Evolutionary conservation across 768 basidiomycete species (phyloP).

Genomic region (Russula lepida): DNA sequence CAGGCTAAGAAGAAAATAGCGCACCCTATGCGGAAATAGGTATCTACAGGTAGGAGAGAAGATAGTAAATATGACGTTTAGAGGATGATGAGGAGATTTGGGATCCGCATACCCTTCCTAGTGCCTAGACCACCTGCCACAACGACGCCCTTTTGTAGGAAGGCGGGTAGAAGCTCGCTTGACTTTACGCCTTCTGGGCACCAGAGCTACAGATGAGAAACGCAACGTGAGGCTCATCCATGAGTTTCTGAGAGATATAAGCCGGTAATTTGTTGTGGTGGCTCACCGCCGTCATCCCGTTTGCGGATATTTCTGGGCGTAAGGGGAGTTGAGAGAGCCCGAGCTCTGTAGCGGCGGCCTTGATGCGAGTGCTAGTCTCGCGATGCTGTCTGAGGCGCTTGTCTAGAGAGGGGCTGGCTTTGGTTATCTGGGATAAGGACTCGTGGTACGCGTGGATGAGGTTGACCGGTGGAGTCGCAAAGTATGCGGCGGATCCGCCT

Average conservation of each 20-base stretch:
- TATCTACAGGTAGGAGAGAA: slow-evolving; percentile 37
- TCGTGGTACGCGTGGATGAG: slow-evolving; percentile 85
- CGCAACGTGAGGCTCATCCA: not conserved
- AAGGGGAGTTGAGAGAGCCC: slow-evolving; percentile 71
- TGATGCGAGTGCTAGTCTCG: slow-evolving; percentile 58
- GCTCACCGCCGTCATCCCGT: slow-evolving; percentile 88
- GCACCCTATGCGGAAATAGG: slow-evolving; percentile 86
- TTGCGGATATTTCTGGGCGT: slow-evolving; percentile 58
- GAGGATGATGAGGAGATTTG: not conserved
- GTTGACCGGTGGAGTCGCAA: slow-evolving; percentile 93
- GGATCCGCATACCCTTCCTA: slow-evolving; percentile 9
- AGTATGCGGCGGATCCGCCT: slow-evolving; percentile 71
- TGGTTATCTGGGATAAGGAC: slow-evolving; percentile 68
- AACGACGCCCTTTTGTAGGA: slow-evolving; percentile 64
- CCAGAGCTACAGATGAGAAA: slow-evolving; percentile 44
- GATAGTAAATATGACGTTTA: slow-evolving; percentile 12
- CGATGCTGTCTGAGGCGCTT: slow-evolving; percentile 75
- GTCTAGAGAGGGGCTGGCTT: slow-evolving; percentile 52
- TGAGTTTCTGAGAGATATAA: not conserved
- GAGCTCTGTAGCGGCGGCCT: slow-evolving; percentile 51
- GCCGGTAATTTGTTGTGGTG: too few species aligned
- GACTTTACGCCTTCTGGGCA: slow-evolving; percentile 76
- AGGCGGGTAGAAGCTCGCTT: slow-evolving; percentile 65
- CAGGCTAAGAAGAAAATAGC: not conserved
- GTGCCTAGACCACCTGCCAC: slow-evolving; percentile 70